Evolutionary conservation across 129 eudicot species (phyloP), one percentile per base, ranked within the genome.

Genomic region (Logfia minima): DNA sequence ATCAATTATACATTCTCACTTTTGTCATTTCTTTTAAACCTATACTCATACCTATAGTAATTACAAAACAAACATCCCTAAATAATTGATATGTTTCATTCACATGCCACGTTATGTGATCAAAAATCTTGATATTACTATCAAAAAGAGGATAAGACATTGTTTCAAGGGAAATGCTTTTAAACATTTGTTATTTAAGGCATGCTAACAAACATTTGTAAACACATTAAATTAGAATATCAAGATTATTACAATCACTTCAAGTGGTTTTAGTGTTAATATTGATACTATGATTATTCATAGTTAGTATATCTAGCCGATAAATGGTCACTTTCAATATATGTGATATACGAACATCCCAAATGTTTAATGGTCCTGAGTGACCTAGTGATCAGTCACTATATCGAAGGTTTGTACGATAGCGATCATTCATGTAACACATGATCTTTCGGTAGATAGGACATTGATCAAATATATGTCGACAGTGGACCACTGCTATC

Each of bases 361-460:
- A 52, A 28, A 52, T 48, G 58, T 71, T 29, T 52, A 34, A 53
- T 51, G 19, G 76, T n/a, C 29, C 64, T 1, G 13, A 21, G 29
- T 59, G 76, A 71, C 48, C 6, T 51, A 14, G 8, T 71, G 75
- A 51, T 39, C 4, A 9, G 63, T 71, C 76, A 29, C 64, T 52
- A 26, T 71, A 52, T 51, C 29, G 62, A 59, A 48, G 62, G 22
- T 48, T 70, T 26, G 48, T 71, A 71, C 65, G 2, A 53, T 19
- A 19, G 65, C 64, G 53, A 71, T 71, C 65, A 29, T 26, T 29
- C 62, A 45, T 51, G 62, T 17, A 53, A 70, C 41, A 28, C 48
- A 37, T 53, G 65, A 71, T 71, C 10, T 53, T 59, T 29, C 32
- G 65, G 76, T 52, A 71, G 65, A 71, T 31, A 53, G 48, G 48